Percentiles rank a stretch among this genome's conserved stretches.
phyloP scores from a whole-genome alignment of 176 grass and related monocot species.

The Puya raimondii region DNA sequence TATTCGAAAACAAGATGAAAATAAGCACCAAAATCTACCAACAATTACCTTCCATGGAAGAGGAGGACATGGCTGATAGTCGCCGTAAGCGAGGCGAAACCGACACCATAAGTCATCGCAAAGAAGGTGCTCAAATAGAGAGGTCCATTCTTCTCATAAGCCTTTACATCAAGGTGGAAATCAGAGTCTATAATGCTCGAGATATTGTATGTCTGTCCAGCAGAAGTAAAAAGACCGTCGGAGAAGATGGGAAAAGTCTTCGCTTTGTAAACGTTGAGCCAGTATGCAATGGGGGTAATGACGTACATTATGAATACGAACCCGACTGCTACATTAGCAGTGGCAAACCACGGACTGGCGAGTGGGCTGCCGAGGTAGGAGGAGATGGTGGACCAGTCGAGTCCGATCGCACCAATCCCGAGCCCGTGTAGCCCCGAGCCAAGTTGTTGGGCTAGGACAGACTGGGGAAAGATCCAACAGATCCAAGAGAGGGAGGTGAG shows the following conservation, averaged over 20 bases:
- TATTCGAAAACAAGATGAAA: not conserved
- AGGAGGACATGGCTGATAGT: constrained; percentile 75
- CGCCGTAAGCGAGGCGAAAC: constrained; percentile 78
- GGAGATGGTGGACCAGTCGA: constrained; percentile 77
- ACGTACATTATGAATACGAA: constrained; percentile 71
- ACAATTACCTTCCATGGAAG: constrained; percentile 76
- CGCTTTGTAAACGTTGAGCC: constrained; percentile 66
- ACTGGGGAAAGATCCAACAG: constrained; percentile 70
- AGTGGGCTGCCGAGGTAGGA: constrained; percentile 84
- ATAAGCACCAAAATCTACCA: not conserved
- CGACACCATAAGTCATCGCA: constrained; percentile 55
- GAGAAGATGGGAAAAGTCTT: constrained; percentile 83
- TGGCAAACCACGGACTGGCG: constrained; percentile 95
- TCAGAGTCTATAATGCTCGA: constrained; percentile 55
- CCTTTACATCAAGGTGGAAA: constrained; percentile 59
- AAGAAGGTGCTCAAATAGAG: constrained; percentile 87
- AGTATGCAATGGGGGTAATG: constrained; percentile 57
- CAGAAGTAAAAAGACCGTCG: constrained; percentile 45
- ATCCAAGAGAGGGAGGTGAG: constrained; percentile 92
- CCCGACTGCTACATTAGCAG: constrained; percentile 66
- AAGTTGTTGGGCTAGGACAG: constrained; percentile 67
- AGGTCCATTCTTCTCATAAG: constrained; percentile 59
- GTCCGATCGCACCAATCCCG: constrained; percentile 55
- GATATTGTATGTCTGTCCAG: constrained; percentile 72
- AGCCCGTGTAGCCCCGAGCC: constrained; percentile 70